Evolutionary conservation across 768 basidiomycete species (phyloP).

Genomic region (Hericium erinaceus): DNA sequence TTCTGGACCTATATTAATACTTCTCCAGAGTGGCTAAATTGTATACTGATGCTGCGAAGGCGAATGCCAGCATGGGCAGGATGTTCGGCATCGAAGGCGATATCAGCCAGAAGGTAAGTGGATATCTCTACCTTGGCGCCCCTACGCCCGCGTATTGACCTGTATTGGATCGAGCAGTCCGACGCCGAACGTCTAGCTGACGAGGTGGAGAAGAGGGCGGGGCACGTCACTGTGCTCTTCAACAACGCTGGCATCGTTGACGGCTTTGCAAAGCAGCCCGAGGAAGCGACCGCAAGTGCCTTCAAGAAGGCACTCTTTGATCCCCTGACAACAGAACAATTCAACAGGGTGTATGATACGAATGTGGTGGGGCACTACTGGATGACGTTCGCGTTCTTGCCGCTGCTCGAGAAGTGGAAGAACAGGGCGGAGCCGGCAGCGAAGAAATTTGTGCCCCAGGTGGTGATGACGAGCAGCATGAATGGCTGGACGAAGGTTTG

Average conservation of each 20-base stretch:
- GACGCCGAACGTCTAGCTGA: slow-evolving; percentile 34
- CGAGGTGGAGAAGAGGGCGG: slow-evolving; percentile 19
- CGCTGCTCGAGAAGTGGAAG: slow-evolving; percentile 42
- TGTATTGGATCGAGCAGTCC: slow-evolving; percentile 19
- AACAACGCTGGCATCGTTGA: slow-evolving; percentile 35
- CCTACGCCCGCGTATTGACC: not conserved
- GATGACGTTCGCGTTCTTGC: slow-evolving; percentile 47
- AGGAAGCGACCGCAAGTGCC: slow-evolving; percentile 24
- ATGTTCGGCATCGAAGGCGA: slow-evolving; percentile 35
- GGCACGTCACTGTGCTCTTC: not conserved
- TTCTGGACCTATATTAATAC: not conserved
- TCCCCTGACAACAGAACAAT: slow-evolving; percentile 26
- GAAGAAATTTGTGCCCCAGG: slow-evolving; percentile 33
- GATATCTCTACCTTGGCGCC: not conserved
- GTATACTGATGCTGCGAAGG: slow-evolving; percentile 29
- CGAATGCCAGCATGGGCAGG: slow-evolving; percentile 21
- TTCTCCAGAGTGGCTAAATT: slow-evolving; percentile 21
- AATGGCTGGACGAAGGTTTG: slow-evolving; percentile 42
- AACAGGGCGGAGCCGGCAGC: slow-evolving; percentile 16
- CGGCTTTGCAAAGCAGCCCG: slow-evolving; percentile 22
- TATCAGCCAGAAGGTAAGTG: slow-evolving; percentile 28
- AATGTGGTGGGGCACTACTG: slow-evolving; percentile 42
- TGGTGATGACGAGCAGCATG: slow-evolving; percentile 44
- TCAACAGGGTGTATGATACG: slow-evolving; percentile 26
- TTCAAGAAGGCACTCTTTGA: slow-evolving; percentile 33